phyloP scores from a whole-genome alignment of 441 rosid genomes.

The Populus hybrid region DNA sequence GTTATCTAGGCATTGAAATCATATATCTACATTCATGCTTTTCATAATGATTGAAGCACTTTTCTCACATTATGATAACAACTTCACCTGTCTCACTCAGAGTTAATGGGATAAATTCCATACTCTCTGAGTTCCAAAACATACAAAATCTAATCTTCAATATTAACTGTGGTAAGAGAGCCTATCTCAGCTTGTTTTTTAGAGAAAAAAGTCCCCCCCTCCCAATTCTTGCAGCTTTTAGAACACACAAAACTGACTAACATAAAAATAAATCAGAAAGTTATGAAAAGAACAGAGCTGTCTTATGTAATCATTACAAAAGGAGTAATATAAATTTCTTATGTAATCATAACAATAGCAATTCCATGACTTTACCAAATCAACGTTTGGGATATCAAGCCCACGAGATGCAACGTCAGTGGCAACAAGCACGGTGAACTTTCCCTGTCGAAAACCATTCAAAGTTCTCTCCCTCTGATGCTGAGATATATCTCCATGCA shows the following conservation, averaged over 20 bases:
- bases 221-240: background rate
- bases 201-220: background rate
- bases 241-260: background rate
- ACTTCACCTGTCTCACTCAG: background rate
- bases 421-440: constrained; percentile 95
- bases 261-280: background rate
- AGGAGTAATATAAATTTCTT: too few relatives aligned
- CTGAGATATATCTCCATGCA: constrained; percentile 98
- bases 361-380: constrained; percentile 55
- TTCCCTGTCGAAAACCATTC: constrained; percentile 21
- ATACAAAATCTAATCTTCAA: background rate
- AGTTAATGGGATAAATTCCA: background rate
- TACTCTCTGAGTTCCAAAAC: background rate
- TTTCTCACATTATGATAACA: background rate
- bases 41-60: background rate
- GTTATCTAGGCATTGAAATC: background rate
- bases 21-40: background rate
- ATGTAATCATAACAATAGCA: background rate
- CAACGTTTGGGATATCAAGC: constrained; percentile 96
- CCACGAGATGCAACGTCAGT: constrained; percentile 99
- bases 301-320: background rate
- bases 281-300: background rate
- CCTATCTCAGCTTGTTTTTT: background rate
- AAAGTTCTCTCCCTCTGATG: constrained; percentile 98
- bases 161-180: background rate